Evolutionary conservation across 1,284 basidiomycete genomes (phyloP).

Genomic region (Golubevia sp.): DNA sequence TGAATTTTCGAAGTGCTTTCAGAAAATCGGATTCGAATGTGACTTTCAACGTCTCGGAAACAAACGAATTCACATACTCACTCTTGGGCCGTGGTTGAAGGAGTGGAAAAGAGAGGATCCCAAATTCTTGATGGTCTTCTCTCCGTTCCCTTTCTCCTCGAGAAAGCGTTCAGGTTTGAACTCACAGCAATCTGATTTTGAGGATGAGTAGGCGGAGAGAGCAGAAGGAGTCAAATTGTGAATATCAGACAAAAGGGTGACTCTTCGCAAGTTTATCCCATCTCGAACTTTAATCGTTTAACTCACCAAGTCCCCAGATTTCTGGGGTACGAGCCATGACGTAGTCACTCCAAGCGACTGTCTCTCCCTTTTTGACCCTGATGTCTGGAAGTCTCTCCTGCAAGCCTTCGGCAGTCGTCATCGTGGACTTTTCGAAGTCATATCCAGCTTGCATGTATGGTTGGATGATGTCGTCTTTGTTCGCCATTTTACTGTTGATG

Average conservation of each 20-base stretch:
- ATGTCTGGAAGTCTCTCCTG: conserved; percentile 26
- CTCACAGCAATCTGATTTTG: conserved; percentile 30
- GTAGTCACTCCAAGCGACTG: conserved; percentile 34
- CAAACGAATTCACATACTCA: no score
- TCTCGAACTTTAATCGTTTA: background rate
- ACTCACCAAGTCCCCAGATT: conserved; percentile 23
- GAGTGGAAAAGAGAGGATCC: conserved; percentile 35
- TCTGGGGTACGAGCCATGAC: conserved; percentile 45
- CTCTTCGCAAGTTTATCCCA: no score
- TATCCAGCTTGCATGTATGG: no score
- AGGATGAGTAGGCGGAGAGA: background rate
- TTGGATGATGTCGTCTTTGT: conserved; percentile 41
- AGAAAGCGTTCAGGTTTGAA: conserved; percentile 47
- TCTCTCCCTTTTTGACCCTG: conserved; percentile 28
- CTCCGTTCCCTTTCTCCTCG: conserved; percentile 24
- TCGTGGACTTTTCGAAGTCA: no score
- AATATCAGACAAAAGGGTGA: no score
- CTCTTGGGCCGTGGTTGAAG: conserved; percentile 46
- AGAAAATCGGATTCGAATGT: no score
- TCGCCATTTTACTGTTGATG: conserved; percentile 32
- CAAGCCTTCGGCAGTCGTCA: no score
- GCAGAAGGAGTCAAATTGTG: no score
- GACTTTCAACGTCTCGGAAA: no score
- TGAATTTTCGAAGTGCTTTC: no score
- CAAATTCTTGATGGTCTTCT: conserved; percentile 23